Percentiles rank a stretch among this genome's conserved stretches.
Evolutionary conservation across 352 stramenopile species (phyloP).

Genomic region (Aphanomyces invadans): DNA sequence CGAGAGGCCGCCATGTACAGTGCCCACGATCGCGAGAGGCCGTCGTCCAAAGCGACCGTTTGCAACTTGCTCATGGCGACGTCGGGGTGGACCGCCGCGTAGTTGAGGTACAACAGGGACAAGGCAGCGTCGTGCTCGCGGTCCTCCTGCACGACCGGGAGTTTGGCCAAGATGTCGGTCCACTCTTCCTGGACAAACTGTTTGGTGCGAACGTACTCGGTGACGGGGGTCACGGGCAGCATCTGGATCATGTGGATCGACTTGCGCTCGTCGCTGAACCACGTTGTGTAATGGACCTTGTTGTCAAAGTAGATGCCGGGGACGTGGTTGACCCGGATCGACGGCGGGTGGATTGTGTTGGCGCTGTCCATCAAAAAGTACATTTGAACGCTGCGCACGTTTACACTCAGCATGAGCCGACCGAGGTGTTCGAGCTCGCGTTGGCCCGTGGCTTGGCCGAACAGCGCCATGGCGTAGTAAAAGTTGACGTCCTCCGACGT

Average conservation of each 20-base stretch:
- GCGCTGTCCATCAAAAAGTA: constrained; percentile 59
- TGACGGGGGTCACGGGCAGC: constrained; percentile 61
- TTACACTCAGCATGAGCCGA: constrained; percentile 64
- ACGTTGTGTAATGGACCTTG: constrained; percentile 26
- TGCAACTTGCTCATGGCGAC: constrained; percentile 39
- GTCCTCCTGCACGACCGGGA: constrained; percentile 36
- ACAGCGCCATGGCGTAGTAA: constrained; percentile 72
- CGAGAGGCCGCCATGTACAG: constrained; percentile 51
- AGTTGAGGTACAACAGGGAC: constrained; percentile 65
- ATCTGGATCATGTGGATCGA: constrained; percentile 28
- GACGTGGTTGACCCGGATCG: constrained; percentile 62
- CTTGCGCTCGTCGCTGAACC: constrained; percentile 23
- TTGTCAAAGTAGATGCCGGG: constrained; percentile 33
- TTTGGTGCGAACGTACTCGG: constrained; percentile 49
- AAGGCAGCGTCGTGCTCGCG: constrained; percentile 46
- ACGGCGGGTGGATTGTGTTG: constrained; percentile 54
- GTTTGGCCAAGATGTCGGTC: constrained; percentile 60
- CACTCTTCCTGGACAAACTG: constrained; percentile 66
- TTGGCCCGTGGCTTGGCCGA: constrained; percentile 45
- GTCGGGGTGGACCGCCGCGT: constrained; percentile 45
- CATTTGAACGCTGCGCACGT: constrained; percentile 49
- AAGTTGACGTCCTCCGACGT: constrained; percentile 79
- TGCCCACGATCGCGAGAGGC: constrained; percentile 52
- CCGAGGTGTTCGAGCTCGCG: constrained; percentile 54
- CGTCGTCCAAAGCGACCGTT: constrained; percentile 54